Evolutionary conservation across 495 filamentous ascomycete species (phyloP).

Genomic region (Pseudoneurospora amorphoporcata): DNA sequence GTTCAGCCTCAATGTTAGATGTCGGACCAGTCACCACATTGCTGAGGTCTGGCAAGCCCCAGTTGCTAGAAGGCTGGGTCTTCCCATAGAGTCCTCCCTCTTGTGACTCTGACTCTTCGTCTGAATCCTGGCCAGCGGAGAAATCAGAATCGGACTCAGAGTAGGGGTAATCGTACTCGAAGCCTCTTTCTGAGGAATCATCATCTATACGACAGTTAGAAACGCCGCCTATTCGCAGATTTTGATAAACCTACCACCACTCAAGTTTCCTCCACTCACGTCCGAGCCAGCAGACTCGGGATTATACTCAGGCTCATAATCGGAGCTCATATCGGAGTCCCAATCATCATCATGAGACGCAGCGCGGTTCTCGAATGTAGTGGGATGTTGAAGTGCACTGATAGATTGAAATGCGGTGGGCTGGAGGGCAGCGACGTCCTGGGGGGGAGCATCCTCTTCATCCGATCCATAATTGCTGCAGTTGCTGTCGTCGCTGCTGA

Average conservation of each 20-base stretch:
- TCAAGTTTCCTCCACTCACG: constrained; percentile 7
- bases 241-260: neutral
- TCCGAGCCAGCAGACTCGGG: constrained; percentile 15
- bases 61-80: neutral
- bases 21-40: neutral
- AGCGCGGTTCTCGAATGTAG: neutral
- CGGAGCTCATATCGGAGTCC: neutral
- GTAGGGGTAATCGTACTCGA: neutral
- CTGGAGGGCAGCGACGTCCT: neutral
- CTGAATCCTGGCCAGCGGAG: neutral
- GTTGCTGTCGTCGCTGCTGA: neutral
- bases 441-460: neutral
- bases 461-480: neutral
- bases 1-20: neutral
- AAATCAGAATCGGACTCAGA: neutral
- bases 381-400: neutral
- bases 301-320: constrained; percentile 13
- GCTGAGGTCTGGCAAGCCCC: neutral
- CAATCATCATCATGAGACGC: neutral
- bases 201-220: neutral
- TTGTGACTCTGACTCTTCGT: neutral
- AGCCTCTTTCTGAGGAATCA: neutral
- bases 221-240: neutral
- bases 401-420: neutral
- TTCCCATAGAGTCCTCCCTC: neutral